A percentile compares a stretch with the other conserved stretches of the same genome.
These are phyloP conservation scores for Dactylis glomerata DNA, from an alignment of 176 grass and related monocot genomes.

Conservation along the genomic window DNA sequence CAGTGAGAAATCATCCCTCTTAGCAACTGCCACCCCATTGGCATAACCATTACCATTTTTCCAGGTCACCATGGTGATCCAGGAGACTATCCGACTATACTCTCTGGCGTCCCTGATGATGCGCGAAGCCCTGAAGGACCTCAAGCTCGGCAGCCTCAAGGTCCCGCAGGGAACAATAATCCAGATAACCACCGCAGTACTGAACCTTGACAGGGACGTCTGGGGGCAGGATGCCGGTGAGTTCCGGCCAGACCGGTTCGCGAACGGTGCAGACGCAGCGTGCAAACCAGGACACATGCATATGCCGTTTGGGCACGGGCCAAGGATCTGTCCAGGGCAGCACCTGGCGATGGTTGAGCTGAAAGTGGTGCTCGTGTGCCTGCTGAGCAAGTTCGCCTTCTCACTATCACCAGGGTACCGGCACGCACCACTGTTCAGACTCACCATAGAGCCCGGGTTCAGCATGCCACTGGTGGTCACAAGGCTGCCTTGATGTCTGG, in stretches of 20 bases:
- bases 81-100: conserved; percentile 54
- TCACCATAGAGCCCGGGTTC: conserved; percentile 50
- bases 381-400: conserved; percentile 57
- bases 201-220: conserved; percentile 45
- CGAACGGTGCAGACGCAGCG: conserved; percentile 37
- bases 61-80: conserved; percentile 63
- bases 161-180: conserved; percentile 40
- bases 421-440: conserved; percentile 38
- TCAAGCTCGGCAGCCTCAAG: conserved; percentile 35
- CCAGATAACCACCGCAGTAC: conserved; percentile 38
- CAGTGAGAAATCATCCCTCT: conserved; percentile 2
- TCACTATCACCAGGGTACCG: conserved; percentile 34
- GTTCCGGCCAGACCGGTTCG: conserved; percentile 52
- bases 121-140: conserved; percentile 40
- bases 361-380: conserved; percentile 53
- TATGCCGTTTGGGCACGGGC: conserved; percentile 55
- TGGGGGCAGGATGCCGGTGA: conserved; percentile 51
- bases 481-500: background rate
- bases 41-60: background rate
- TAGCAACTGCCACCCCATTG: background rate
- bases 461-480: conserved; percentile 50
- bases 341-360: conserved; percentile 56
- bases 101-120: conserved; percentile 45
- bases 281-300: conserved; percentile 54
- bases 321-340: conserved; percentile 52